phyloP scores from a whole-genome alignment of 768 basidiomycete species.

The Xerocomus potaroensis region DNA sequence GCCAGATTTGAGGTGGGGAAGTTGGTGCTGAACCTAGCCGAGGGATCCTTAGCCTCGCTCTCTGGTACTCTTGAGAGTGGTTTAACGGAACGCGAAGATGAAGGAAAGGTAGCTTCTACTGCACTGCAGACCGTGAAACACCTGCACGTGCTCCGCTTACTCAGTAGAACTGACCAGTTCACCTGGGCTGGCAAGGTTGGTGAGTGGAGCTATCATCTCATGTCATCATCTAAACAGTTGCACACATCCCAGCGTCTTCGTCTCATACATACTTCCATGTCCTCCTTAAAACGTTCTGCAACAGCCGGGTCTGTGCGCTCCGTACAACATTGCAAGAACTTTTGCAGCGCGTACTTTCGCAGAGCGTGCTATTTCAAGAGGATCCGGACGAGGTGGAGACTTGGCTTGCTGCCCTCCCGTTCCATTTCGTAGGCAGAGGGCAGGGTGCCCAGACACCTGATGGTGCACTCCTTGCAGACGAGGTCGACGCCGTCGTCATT shows the following conservation, averaged over 20 bases:
- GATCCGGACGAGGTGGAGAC: constrained; percentile 63
- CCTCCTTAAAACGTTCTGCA: constrained; percentile 61
- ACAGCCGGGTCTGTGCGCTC: constrained; percentile 47
- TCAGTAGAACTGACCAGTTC: constrained; percentile 79
- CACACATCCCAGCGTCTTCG: constrained; percentile 33
- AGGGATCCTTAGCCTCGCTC: constrained; percentile 24
- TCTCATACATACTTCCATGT: constrained; percentile 67
- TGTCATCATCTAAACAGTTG: constrained; percentile 1
- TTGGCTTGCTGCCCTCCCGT: constrained; percentile 71
- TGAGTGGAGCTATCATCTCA: constrained; percentile 31
- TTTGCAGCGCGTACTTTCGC: constrained; percentile 59
- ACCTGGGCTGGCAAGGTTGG: constrained; percentile 72
- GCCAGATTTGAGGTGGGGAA: constrained; percentile 85
- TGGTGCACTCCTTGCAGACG: constrained; percentile 48
- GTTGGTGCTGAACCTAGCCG: constrained; percentile 49
- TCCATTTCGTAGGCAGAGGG: constrained; percentile 29
- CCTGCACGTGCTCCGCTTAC: constrained; percentile 70
- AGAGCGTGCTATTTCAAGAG: constrained; percentile 78
- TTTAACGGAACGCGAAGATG: constrained; percentile 11
- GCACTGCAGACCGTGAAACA: constrained; percentile 56
- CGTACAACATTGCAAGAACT: constrained; percentile 49
- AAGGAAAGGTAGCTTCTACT: constrained; percentile 11
- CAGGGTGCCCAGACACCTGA: constrained; percentile 44
- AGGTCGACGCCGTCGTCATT: constrained; percentile 49
- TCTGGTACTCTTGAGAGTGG: constrained; percentile 3